These are phyloP conservation scores for Francoa sonchifolia DNA, from an alignment of 441 rosid genomes.

Conservation along the genomic window DNA sequence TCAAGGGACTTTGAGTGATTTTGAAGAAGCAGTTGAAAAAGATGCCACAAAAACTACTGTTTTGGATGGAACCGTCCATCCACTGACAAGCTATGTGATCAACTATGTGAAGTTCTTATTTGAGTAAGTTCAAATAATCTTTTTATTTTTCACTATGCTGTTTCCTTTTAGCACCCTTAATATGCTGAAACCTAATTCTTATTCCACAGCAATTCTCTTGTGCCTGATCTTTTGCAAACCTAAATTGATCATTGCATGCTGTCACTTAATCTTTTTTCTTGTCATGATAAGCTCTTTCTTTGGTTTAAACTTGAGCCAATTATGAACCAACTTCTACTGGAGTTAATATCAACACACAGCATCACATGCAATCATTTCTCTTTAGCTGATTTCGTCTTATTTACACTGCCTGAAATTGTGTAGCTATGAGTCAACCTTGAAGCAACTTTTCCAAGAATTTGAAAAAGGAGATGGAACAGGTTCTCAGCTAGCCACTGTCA, in stretches of 20 bases:
- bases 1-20: constrained; percentile 93
- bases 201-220: no score
- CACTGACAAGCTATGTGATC: constrained; percentile 93
- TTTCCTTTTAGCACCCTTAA: background rate
- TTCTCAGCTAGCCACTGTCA: constrained; percentile 77
- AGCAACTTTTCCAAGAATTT: constrained; percentile 89
- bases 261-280: no score
- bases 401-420: no score
- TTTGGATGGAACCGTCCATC: constrained; percentile 91
- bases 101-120: constrained; percentile 92
- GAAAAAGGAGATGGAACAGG: constrained; percentile 51
- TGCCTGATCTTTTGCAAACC: no score
- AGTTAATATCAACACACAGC: no score
- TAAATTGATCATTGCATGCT: no score
- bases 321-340: no score
- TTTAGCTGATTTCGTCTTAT: no score
- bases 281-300: no score
- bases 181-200: background rate
- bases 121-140: constrained; percentile 49
- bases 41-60: constrained; percentile 95
- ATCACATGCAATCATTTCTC: no score
- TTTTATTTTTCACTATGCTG: constrained; percentile 3
- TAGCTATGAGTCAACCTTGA: constrained; percentile 93
- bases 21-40: constrained; percentile 95
- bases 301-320: no score